phyloP scores from a whole-genome alignment of 1,284 basidiomycete genomes.

The Trametes hirsuta region DNA sequence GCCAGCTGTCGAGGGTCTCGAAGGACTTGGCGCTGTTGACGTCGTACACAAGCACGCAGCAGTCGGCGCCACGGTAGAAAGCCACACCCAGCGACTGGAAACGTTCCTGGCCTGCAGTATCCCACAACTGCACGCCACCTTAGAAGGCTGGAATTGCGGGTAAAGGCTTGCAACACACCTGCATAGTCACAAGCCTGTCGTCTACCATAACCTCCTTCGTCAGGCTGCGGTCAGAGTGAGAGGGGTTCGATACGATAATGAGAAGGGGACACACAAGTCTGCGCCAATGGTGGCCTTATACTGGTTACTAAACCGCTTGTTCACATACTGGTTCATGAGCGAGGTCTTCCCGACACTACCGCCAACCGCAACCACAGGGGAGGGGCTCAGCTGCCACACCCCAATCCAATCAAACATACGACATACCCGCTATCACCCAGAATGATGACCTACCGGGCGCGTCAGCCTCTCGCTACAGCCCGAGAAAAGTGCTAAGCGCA shows the following conservation, averaged over 20 bases:
- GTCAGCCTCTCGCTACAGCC: slow-evolving; percentile 13
- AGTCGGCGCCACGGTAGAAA: slow-evolving; percentile 99
- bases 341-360: slow-evolving; percentile 98
- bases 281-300: slow-evolving; percentile 98
- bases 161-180: slow-evolving; percentile 56
- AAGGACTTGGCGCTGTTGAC: slow-evolving; percentile 99
- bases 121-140: slow-evolving; percentile 78
- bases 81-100: slow-evolving; percentile 99
- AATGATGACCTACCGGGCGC: slow-evolving; percentile 83
- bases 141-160: slow-evolving; percentile 6
- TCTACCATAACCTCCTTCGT: slow-evolving; percentile 99
- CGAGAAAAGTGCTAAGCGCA: slow-evolving; percentile 37
- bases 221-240: slow-evolving; percentile 57
- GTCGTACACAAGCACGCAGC: slow-evolving; percentile 99
- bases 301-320: slow-evolving; percentile 99
- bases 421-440: slow-evolving; percentile 96
- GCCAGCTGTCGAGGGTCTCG: slow-evolving; percentile 96
- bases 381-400: slow-evolving; percentile 5
- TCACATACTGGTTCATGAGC: slow-evolving; percentile 99
- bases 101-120: slow-evolving; percentile 98
- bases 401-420: slow-evolving; percentile 15
- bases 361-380: slow-evolving; percentile 7
- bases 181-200: slow-evolving; percentile 98
- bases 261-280: slow-evolving; percentile 69
- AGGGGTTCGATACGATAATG: neutral